phyloP scores from a whole-genome alignment of 164 flowering plant genomes.

The Magnolia sinica region DNA sequence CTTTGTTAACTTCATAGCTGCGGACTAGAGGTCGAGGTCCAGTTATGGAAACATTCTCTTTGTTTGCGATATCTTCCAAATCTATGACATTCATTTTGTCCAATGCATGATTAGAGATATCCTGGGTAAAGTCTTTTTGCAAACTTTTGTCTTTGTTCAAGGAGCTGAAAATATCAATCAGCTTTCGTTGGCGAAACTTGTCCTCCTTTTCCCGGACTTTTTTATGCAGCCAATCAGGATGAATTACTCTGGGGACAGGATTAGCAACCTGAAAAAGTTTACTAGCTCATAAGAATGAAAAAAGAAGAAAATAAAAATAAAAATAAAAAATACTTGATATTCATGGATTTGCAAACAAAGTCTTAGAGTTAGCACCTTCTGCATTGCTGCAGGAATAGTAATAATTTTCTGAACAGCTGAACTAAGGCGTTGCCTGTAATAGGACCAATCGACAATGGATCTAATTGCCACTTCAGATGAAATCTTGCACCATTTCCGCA shows the following conservation, averaged over 20 bases:
- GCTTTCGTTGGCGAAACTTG: slow-evolving; percentile 81
- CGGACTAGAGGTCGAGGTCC: slow-evolving; percentile 71
- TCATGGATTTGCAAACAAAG: neutral
- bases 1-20: slow-evolving; percentile 45
- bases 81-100: slow-evolving; percentile 45
- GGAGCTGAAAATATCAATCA: slow-evolving; percentile 70
- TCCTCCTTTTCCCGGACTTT: slow-evolving; percentile 96
- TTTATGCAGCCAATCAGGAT: slow-evolving; percentile 98
- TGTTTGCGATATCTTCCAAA: slow-evolving; percentile 67
- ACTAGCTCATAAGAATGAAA: neutral
- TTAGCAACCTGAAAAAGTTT: slow-evolving; percentile 64
- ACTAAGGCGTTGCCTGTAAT: slow-evolving; percentile 93
- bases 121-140: slow-evolving; percentile 17
- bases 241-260: slow-evolving; percentile 95
- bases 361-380: slow-evolving; percentile 56
- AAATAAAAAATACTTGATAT: neutral
- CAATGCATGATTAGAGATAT: slow-evolving; percentile 13
- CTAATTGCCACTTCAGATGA: slow-evolving; percentile 85
- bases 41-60: slow-evolving; percentile 23
- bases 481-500: slow-evolving; percentile 93
- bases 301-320: neutral
- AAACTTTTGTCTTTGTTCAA: slow-evolving; percentile 29
- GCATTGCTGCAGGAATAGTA: slow-evolving; percentile 99
- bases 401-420: slow-evolving; percentile 94
- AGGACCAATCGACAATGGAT: slow-evolving; percentile 96